Evolutionary conservation across 495 filamentous ascomycete genomes (phyloP).

Genomic region (Xylaria curta): DNA sequence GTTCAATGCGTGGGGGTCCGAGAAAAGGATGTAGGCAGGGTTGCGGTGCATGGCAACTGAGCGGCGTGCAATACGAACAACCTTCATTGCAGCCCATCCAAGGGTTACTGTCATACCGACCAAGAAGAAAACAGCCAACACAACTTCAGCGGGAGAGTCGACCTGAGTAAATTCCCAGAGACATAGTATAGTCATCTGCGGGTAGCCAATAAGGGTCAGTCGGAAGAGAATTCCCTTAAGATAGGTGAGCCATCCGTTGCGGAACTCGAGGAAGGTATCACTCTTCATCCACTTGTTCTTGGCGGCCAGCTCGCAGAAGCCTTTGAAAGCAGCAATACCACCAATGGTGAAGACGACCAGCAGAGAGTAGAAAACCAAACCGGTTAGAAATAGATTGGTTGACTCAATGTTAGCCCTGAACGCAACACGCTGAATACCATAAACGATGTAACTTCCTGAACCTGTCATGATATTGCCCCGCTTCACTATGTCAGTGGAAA

Average conservation of each 20-base stretch:
- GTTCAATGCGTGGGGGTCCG: slow-evolving; percentile 89
- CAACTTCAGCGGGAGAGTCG: slow-evolving; percentile 87
- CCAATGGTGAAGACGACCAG: slow-evolving; percentile 76
- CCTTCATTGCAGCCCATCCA: slow-evolving; percentile 88
- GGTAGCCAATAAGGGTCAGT: slow-evolving; percentile 88
- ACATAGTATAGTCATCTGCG: slow-evolving; percentile 89
- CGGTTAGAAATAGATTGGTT: slow-evolving; percentile 94
- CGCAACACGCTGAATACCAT: slow-evolving; percentile 87
- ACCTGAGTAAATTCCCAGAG: slow-evolving; percentile 90
- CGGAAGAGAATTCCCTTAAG: slow-evolving; percentile 93
- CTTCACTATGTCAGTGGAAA: slow-evolving; percentile 48
- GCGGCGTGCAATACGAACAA: slow-evolving; percentile 84
- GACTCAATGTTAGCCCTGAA: slow-evolving; percentile 85
- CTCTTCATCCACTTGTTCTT: slow-evolving; percentile 79
- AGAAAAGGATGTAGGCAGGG: slow-evolving; percentile 96
- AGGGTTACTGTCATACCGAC: slow-evolving; percentile 80
- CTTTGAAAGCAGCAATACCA: slow-evolving; percentile 81
- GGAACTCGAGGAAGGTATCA: slow-evolving; percentile 93
- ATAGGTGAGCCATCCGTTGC: slow-evolving; percentile 80
- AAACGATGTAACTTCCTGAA: slow-evolving; percentile 69
- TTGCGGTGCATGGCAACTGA: slow-evolving; percentile 94
- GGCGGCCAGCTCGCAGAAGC: slow-evolving; percentile 71
- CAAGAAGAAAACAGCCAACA: slow-evolving; percentile 89
- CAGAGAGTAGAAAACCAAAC: slow-evolving; percentile 86
- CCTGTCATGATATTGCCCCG: slow-evolving; percentile 54